A percentile compares a stretch with the other conserved stretches of the same genome.
phyloP scores from a whole-genome alignment of 805 yeast species.

The Wickerhamiella allomyrinae region DNA sequence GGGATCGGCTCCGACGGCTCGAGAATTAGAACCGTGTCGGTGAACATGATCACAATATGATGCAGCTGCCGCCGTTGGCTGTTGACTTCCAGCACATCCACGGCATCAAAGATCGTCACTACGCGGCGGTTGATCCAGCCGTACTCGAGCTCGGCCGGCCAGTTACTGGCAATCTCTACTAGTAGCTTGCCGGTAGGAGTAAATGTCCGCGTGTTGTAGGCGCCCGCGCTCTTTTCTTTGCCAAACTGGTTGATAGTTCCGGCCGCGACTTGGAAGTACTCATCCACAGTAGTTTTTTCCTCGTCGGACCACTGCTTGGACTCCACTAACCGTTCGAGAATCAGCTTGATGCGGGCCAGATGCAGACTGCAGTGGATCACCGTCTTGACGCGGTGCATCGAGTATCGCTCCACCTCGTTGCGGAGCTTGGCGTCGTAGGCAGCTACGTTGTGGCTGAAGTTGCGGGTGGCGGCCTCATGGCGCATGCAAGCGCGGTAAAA shows the following conservation, averaged over 20 bases:
- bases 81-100: conserved; percentile 22
- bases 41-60: conserved; percentile 61
- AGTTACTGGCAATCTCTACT: conserved; percentile 66
- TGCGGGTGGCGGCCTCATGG: conserved; percentile 81
- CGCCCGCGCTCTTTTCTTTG: conserved; percentile 26
- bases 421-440: conserved; percentile 30
- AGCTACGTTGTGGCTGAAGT: conserved; percentile 36
- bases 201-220: conserved; percentile 50
- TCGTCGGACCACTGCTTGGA: conserved; percentile 33
- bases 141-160: conserved; percentile 79
- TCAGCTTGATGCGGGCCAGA: conserved; percentile 52
- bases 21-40: conserved; percentile 61
- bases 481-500: conserved; percentile 87
- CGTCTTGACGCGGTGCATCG: conserved; percentile 41
- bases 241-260: conserved; percentile 76
- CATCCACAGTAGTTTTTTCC: conserved; percentile 22
- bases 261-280: conserved; percentile 38
- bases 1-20: conserved; percentile 32
- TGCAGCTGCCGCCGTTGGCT: conserved; percentile 21
- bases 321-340: conserved; percentile 46
- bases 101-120: conserved; percentile 52
- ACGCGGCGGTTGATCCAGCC: conserved; percentile 84
- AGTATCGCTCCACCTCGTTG: conserved; percentile 22
- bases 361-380: conserved; percentile 59
- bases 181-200: conserved; percentile 85